Conservation (phyloP, 148 eudicot species). For the Chenopodium berlandieri region DNA sequence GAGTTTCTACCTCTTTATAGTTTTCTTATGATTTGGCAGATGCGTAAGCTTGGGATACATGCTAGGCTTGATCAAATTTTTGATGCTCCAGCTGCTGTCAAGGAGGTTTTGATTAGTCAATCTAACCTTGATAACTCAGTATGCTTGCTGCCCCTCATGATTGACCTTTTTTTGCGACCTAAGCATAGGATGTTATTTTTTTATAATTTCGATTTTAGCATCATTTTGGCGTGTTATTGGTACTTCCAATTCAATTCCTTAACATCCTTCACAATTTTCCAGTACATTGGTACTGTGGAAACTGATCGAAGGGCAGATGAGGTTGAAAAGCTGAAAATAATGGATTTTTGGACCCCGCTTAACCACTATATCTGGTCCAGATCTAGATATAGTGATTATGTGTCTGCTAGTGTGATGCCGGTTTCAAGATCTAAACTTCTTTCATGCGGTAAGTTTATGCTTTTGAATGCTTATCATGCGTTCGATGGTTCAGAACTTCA, state of each 20-base stretch:
- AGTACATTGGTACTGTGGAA: constrained; percentile 84
- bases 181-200: not conserved
- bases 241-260: constrained; percentile 9
- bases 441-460: constrained; percentile 50
- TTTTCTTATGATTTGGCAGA: constrained; percentile 41
- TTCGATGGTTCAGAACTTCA: not conserved
- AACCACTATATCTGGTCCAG: constrained; percentile 77
- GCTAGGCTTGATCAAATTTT: constrained; percentile 91
- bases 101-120: constrained; percentile 70
- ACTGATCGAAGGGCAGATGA: constrained; percentile 77
- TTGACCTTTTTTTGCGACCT: constrained; percentile 11
- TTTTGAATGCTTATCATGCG: constrained; percentile 8
- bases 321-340: constrained; percentile 54
- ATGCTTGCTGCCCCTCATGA: constrained; percentile 30
- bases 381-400: constrained; percentile 83
- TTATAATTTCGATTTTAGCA: not conserved
- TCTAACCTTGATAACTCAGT: constrained; percentile 70
- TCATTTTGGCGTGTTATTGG: constrained; percentile 4
- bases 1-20: not conserved
- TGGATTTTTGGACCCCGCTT: constrained; percentile 92
- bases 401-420: constrained; percentile 70
- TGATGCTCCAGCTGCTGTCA: constrained; percentile 92
- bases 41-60: constrained; percentile 65
- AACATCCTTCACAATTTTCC: constrained; percentile 10
- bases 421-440: constrained; percentile 62